Percentiles rank a stretch among this genome's conserved stretches.
Conservation (phyloP, 2,329 filamentous ascomycete genomes). For the Stylonectria norvegica region DNA sequence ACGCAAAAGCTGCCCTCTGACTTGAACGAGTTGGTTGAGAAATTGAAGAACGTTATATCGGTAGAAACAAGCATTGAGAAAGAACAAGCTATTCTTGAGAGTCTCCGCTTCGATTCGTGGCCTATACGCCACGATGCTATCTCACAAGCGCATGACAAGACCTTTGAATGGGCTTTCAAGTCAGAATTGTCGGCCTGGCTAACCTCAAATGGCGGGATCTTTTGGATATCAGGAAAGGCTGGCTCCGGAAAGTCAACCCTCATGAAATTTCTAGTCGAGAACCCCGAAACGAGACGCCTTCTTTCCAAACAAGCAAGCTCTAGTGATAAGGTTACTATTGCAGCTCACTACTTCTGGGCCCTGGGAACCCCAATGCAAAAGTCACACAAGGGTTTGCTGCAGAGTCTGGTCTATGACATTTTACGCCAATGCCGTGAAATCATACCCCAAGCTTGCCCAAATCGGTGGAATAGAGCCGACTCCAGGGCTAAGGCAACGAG, state of each 20-base stretch:
- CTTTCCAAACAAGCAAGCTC: background rate
- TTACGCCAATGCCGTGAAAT: background rate
- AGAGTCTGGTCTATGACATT: background rate
- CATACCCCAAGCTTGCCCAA: background rate
- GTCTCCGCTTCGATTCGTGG: background rate
- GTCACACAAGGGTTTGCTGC: background rate
- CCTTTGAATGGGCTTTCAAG: background rate
- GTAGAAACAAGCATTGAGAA: background rate
- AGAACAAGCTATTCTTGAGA: background rate
- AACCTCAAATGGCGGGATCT: background rate
- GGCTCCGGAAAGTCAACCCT: constrained; percentile 32
- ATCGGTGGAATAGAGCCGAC: background rate
- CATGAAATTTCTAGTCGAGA: background rate
- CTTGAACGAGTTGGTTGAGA: background rate
- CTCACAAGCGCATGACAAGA: background rate
- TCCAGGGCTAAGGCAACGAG: background rate
- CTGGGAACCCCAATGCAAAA: background rate
- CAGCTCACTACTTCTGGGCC: background rate
- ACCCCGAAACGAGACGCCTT: background rate
- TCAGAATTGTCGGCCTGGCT: background rate
- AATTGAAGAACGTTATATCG: background rate
- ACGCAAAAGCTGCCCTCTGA: background rate
- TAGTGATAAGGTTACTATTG: background rate
- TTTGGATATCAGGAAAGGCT: constrained; percentile 24
- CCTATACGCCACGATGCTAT: background rate